phyloP scores from a whole-genome alignment of 805 yeast genomes.

The Hanseniaspora occidentalis region DNA sequence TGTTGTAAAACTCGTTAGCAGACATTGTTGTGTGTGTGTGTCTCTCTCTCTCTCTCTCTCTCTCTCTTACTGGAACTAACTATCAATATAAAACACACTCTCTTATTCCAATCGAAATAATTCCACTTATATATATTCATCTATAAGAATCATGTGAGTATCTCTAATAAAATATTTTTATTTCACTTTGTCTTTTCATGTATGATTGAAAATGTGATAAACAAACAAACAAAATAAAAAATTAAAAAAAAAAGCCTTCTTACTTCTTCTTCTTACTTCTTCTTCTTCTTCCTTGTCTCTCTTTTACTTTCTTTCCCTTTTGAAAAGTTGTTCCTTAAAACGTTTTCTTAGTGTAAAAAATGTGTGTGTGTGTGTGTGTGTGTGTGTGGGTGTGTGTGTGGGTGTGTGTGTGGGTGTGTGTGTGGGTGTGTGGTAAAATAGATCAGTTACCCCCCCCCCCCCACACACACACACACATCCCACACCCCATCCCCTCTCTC shows the following conservation, averaged over 20 bases:
- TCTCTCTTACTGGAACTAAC: no score
- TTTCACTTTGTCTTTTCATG: no score
- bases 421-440: neutral
- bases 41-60: neutral
- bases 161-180: no score
- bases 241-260: neutral
- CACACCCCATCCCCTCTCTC: no score
- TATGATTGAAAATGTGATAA: neutral
- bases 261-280: neutral
- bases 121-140: no score
- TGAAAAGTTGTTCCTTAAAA: no score
- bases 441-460: neutral
- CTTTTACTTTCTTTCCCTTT: neutral
- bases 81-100: no score
- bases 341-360: no score
- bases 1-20: constrained; percentile 6
- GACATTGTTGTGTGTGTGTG: constrained; percentile 2
- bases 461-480: neutral
- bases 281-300: neutral
- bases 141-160: no score
- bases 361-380: neutral
- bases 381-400: neutral
- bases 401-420: neutral
- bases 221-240: neutral
- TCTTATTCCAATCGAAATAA: no score